Evolutionary conservation across 192 early-diverging fungal genomes (phyloP), one percentile per base, ranked within the genome.

Genomic region (Backusella westeae): DNA sequence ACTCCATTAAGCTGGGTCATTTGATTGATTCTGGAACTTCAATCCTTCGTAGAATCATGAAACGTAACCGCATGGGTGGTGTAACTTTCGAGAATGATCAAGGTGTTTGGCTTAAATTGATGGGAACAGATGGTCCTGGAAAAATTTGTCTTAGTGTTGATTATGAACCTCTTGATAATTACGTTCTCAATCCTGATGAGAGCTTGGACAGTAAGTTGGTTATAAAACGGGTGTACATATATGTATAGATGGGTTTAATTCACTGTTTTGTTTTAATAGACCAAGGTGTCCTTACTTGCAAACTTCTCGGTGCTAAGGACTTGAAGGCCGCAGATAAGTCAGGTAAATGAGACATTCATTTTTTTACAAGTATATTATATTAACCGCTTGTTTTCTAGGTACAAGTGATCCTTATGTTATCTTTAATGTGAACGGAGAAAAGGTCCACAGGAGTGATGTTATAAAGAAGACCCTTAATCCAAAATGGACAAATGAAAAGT

Each of bases 321-420:
- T 68, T 84, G 66, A 67, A 52, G 21, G 80, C 67, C 12, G 83
- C 77, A 15, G 80, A 82, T 72, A 75, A 74, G 49, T 72, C 75
- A 35, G 93, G 76, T 77, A 63, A 63, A 10, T 63, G 9, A 12
- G 14, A 9, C 21, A 12, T 53, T 53, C 21, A 21, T 32, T 32
- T 39, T 4, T 29, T 5, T 14, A 29, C 12, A 29, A 21, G 3
- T 23, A 10, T 63, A 26, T 49, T n/a, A 3, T 63, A 10, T 12
- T 63, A 29, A 29, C 12, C 2, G 4, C 12, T 63, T 63, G 6
- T 14, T 63, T 63, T 63, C 4, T 26, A 63, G 91, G 91, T 29
- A 90, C 85, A 0, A 89, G 86, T n/a, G 91, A 93, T 72, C 91
- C 91, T 41, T 93, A 86, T 71, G 88, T 90, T 4, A 79, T 86